Conservation (phyloP, 768 basidiomycete genomes). For the Leccinum disarticulatum region DNA sequence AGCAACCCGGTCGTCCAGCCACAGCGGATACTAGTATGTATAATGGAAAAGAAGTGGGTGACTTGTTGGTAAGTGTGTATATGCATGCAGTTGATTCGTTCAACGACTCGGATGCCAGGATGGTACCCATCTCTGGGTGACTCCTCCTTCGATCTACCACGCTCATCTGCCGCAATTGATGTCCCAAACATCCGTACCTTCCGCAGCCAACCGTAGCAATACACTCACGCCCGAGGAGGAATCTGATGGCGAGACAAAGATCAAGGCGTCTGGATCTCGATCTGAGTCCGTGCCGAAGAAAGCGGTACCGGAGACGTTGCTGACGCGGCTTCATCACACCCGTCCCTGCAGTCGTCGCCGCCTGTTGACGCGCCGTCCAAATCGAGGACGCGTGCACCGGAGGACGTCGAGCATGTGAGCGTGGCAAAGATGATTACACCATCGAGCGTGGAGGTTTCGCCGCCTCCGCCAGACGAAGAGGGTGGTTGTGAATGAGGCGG, state of each 20-base stretch:
- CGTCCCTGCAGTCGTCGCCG: constrained; percentile 32
- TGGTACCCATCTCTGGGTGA: constrained; percentile 81
- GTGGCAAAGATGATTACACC: constrained; percentile 45
- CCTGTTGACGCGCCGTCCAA: constrained; percentile 20
- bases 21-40: constrained; percentile 91
- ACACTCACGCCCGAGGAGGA: too few species aligned
- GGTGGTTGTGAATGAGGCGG: too few species aligned
- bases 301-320: constrained; percentile 23
- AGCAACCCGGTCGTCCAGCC: constrained; percentile 96
- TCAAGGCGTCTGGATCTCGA: constrained; percentile 12
- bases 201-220: too few species aligned
- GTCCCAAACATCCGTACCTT: too few species aligned
- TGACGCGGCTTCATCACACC: too few species aligned
- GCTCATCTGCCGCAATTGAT: too few species aligned
- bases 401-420: constrained; percentile 9
- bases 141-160: constrained; percentile 41
- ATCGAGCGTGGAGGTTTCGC: constrained; percentile 77
- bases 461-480: constrained; percentile 66
- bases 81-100: neutral
- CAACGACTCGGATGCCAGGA: constrained; percentile 49
- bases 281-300: constrained; percentile 22
- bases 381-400: constrained; percentile 11
- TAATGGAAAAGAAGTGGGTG: constrained; percentile 76
- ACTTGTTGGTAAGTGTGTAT: neutral
- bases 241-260: constrained; percentile 34